phyloP scores from a whole-genome alignment of 192 early-diverging fungal species.

The Backusella tuberculispora region DNA sequence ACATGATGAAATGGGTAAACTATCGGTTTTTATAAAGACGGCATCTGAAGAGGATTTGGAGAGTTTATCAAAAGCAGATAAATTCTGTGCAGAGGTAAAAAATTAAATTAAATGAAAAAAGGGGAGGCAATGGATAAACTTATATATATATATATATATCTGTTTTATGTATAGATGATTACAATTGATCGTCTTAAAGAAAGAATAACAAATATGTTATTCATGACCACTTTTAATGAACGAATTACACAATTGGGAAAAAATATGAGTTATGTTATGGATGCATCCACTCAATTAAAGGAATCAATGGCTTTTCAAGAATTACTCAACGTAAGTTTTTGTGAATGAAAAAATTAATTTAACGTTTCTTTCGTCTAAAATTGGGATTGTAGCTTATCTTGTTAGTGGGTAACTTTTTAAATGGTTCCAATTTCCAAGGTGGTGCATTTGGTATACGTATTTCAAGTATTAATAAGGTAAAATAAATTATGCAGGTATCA shows the following conservation, averaged over 20 bases:
- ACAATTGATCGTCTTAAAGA: constrained; percentile 78
- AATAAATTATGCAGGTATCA: no score
- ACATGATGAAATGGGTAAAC: constrained; percentile 72
- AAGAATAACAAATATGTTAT: constrained; percentile 69
- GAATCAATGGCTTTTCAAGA: constrained; percentile 72
- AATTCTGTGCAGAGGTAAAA: constrained; percentile 68
- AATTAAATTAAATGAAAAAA: no score
- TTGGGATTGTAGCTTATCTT: constrained; percentile 74
- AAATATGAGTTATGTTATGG: constrained; percentile 62
- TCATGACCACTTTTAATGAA: constrained; percentile 69
- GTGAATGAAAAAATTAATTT: not conserved
- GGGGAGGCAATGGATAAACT: no score
- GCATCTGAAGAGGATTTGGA: constrained; percentile 63
- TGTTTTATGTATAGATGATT: no score
- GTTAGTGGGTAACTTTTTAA: constrained; percentile 84
- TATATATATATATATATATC: no score
- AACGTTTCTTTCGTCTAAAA: no score
- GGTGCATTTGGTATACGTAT: constrained; percentile 86
- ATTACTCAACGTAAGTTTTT: constrained; percentile 58
- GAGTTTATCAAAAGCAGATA: constrained; percentile 65
- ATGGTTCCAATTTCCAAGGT: constrained; percentile 74
- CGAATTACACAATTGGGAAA: constrained; percentile 61
- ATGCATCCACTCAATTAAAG: constrained; percentile 65
- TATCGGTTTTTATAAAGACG: constrained; percentile 66
- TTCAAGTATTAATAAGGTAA: constrained; percentile 77